Percentiles rank a stretch among this genome's conserved stretches.
These are phyloP conservation scores for Senecio squalidus DNA, from an alignment of 140 eudicot species.

Conservation along the genomic window DNA sequence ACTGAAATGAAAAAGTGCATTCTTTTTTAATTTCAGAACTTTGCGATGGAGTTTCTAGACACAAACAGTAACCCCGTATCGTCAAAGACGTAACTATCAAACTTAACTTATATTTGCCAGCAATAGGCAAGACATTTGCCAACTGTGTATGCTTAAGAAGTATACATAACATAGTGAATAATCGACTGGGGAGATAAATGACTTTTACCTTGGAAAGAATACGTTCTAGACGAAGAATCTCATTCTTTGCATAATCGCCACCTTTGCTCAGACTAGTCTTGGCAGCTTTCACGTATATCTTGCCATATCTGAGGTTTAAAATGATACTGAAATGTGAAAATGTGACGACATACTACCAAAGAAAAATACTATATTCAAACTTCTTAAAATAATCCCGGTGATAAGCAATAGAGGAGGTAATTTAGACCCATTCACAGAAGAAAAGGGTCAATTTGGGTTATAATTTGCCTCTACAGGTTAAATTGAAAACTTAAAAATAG, in stretches of 20 bases:
- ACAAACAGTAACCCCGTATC: too few relatives aligned
- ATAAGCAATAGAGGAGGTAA: background rate
- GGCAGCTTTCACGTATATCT: constrained; percentile 77
- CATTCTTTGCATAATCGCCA: constrained; percentile 84
- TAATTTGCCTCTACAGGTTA: background rate
- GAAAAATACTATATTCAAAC: background rate
- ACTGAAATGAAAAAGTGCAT: background rate
- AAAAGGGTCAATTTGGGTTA: background rate
- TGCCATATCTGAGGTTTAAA: constrained; percentile 62
- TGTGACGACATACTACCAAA: background rate
- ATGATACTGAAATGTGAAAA: constrained; percentile 5
- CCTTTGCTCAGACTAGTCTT: constrained; percentile 82
- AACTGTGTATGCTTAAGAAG: background rate
- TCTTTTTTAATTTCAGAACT: background rate
- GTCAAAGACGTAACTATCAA: too few relatives aligned
- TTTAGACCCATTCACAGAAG: too few relatives aligned
- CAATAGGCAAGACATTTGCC: background rate
- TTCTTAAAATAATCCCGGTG: background rate
- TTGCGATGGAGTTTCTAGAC: too few relatives aligned
- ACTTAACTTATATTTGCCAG: too few relatives aligned
- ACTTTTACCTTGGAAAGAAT: constrained; percentile 76
- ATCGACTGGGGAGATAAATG: background rate
- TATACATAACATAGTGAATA: background rate
- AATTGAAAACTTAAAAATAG: background rate
- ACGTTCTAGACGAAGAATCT: constrained; percentile 80